Evolutionary conservation across 2,329 filamentous ascomycete genomes (phyloP).

Genomic region (Penicillium sp.): DNA sequence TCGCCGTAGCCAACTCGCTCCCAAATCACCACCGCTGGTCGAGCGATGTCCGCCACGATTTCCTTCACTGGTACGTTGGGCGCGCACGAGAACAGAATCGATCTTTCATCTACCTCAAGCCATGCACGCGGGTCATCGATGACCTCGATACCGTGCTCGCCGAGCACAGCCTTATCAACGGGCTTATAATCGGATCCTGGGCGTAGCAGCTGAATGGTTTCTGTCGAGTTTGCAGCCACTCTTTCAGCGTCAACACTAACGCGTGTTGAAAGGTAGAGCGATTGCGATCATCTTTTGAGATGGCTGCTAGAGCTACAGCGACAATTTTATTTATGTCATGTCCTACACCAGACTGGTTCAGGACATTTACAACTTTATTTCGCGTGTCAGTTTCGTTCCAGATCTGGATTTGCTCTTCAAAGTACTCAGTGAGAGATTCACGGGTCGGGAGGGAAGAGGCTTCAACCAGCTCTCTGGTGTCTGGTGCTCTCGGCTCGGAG

Average conservation of each 20-base stretch:
- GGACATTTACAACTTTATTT: too few species aligned
- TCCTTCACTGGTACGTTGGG: constrained; percentile 35
- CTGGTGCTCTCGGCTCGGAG: too few species aligned
- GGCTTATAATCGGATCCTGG: constrained; percentile 23
- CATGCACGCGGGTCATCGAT: constrained; percentile 34
- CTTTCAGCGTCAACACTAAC: constrained; percentile 8
- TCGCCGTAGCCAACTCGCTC: constrained; percentile 9
- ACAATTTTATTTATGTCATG: constrained; percentile 25
- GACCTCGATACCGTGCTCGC: constrained; percentile 14
- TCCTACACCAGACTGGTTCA: constrained; percentile 6
- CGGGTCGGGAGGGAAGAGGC: too few species aligned
- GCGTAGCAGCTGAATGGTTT: constrained; percentile 18
- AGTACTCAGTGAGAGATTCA: too few species aligned
- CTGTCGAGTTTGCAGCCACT: constrained; percentile 8
- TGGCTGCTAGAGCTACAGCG: constrained; percentile 22
- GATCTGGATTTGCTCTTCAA: too few species aligned
- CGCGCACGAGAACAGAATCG: constrained; percentile 34
- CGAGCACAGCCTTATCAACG: constrained; percentile 15
- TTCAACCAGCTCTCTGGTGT: too few species aligned
- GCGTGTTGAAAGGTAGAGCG: constrained; percentile 15
- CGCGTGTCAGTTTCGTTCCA: too few species aligned
- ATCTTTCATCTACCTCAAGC: constrained; percentile 35
- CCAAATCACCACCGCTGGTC: constrained; percentile 30
- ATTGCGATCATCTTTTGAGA: too few species aligned
- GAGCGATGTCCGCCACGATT: constrained; percentile 38